Percentiles rank a stretch among this genome's conserved stretches.
These are phyloP conservation scores for Epichloe coenophiala DNA, from an alignment of 2,329 filamentous ascomycete genomes.

Conservation along the genomic window DNA sequence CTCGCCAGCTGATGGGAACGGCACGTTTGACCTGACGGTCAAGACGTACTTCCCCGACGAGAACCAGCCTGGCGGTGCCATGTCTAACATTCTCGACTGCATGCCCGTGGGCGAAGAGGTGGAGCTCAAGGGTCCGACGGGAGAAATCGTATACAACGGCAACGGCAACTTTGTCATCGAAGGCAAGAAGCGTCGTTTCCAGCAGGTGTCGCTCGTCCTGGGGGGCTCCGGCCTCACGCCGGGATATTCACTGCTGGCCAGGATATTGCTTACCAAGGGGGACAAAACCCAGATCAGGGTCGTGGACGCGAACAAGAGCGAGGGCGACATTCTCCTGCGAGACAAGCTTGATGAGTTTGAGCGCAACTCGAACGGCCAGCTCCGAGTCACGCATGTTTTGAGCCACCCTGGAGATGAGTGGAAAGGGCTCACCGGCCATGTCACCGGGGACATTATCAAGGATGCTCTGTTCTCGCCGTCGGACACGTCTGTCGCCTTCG, in stretches of 20 bases:
- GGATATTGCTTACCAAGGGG: slow-evolving; percentile 20
- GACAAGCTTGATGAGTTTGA: slow-evolving; percentile 28
- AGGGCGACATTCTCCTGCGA: slow-evolving; percentile 31
- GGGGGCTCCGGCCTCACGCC: slow-evolving; percentile 37
- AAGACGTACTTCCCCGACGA: slow-evolving; percentile 37
- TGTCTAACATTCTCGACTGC: slow-evolving; percentile 38
- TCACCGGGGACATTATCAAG: slow-evolving; percentile 27
- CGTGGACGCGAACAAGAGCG: slow-evolving; percentile 33
- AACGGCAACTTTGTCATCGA: slow-evolving; percentile 32
- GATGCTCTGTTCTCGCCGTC: slow-evolving; percentile 26
- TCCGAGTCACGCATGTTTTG: slow-evolving; percentile 33
- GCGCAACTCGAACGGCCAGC: slow-evolving; percentile 20
- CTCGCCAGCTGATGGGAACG: slow-evolving; percentile 19
- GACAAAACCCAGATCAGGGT: slow-evolving; percentile 27
- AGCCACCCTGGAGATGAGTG: slow-evolving; percentile 29
- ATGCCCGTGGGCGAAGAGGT: slow-evolving; percentile 33
- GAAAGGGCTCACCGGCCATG: slow-evolving; percentile 31
- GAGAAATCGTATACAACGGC: slow-evolving; percentile 35
- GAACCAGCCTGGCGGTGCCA: slow-evolving; percentile 36
- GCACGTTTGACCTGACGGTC: slow-evolving; percentile 34
- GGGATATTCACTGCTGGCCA: slow-evolving; percentile 34
- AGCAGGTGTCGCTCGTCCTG: slow-evolving; percentile 34
- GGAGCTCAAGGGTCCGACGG: slow-evolving; percentile 37
- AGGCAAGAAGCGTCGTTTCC: slow-evolving; percentile 25
- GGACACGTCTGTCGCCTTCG: slow-evolving; percentile 27